Conservation (phyloP, 2,329 filamentous ascomycete species). For the Botrytis aclada region DNA sequence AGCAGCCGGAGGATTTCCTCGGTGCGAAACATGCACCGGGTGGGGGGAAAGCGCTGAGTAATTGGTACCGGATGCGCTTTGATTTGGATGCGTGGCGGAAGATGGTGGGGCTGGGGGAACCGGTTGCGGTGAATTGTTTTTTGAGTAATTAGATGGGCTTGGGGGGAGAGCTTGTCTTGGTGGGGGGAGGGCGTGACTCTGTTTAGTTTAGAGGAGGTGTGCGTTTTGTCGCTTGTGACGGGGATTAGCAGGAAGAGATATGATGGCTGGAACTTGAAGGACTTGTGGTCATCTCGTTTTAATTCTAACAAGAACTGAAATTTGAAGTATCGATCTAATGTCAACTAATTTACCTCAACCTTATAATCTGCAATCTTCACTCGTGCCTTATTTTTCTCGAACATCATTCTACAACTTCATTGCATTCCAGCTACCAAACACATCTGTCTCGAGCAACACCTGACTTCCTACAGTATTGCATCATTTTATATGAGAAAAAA, state of each 20-base stretch:
- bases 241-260: background rate
- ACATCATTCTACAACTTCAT: background rate
- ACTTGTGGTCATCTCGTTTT: background rate
- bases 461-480: too few species aligned
- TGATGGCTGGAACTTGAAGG: background rate
- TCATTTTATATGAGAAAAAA: too few species aligned
- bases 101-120: conserved; percentile 36
- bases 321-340: too few species aligned
- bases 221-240: too few species aligned
- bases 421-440: too few species aligned
- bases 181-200: background rate
- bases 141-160: conserved; percentile 30
- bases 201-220: background rate
- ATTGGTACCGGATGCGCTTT: conserved; percentile 43
- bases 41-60: conserved; percentile 40
- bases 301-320: background rate
- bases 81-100: conserved; percentile 43
- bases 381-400: too few species aligned
- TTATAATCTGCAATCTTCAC: too few species aligned
- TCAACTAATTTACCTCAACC: background rate
- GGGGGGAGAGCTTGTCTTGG: background rate
- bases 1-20: conserved; percentile 45
- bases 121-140: conserved; percentile 43
- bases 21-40: conserved; percentile 37
- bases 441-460: too few species aligned